phyloP scores from a whole-genome alignment of 495 filamentous ascomycete genomes.

The Cryomyces minteri region DNA sequence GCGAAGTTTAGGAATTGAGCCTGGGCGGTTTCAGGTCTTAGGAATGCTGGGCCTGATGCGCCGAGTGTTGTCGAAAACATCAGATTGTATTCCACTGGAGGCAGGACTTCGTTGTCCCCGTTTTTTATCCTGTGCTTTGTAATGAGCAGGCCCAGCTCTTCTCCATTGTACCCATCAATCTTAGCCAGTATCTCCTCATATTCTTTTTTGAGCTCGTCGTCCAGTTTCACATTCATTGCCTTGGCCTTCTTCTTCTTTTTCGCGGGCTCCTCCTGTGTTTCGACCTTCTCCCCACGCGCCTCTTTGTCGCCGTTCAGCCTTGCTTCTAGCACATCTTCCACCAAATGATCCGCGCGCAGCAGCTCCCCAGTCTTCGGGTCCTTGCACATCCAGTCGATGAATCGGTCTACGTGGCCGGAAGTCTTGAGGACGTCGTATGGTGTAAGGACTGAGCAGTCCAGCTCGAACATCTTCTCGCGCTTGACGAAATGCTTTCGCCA shows the following conservation, averaged over 20 bases:
- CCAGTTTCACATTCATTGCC: conserved; percentile 37
- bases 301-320: conserved; percentile 46
- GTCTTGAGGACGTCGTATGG: conserved; percentile 89
- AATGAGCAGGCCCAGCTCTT: conserved; percentile 40
- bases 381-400: conserved; percentile 99
- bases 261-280: conserved; percentile 20
- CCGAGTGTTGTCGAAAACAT: conserved; percentile 61
- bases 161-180: conserved; percentile 19
- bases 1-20: conserved; percentile 61
- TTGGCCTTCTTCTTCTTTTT: conserved; percentile 42
- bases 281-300: conserved; percentile 41
- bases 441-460: conserved; percentile 26
- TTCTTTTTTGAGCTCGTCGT: conserved; percentile 43
- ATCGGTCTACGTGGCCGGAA: conserved; percentile 92
- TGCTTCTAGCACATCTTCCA: conserved; percentile 78
- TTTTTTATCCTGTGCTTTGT: conserved; percentile 47
- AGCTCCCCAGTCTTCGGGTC: conserved; percentile 96
- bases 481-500: conserved; percentile 59
- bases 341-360: conserved; percentile 84
- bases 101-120: conserved; percentile 30
- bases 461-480: conserved; percentile 27
- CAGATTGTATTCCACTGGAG: conserved; percentile 52
- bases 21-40: conserved; percentile 52
- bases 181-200: conserved; percentile 54
- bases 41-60: conserved; percentile 43